Evolutionary conservation across 2,329 filamentous ascomycete genomes (phyloP), one percentile per base, ranked within the genome.

Genomic region (Colletotrichum liriopes): DNA sequence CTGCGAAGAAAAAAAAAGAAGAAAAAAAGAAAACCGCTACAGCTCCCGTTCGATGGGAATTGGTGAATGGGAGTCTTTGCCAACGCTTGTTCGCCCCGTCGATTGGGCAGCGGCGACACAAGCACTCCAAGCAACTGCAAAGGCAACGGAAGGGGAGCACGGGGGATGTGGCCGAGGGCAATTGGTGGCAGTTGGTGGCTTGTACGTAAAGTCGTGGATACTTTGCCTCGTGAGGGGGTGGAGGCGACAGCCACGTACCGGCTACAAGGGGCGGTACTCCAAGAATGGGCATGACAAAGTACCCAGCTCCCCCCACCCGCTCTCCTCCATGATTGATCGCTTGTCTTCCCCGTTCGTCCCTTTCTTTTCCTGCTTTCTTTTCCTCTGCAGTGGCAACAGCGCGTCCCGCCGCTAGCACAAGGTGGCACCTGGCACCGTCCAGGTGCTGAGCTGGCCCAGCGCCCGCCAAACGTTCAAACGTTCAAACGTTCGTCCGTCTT

Each of bases 181-280:
- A 69, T 72, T 72, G 65, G 68, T 51, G 51, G 54, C 49, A 37
- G 68, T 16, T n/a, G 45, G 58, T 54, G 52, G 69, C 65, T 64
- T n/a, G 65, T 43, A 55, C 37, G 37, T 45, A 52, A 69, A 49
- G 69, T 72, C 65, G 14, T 63, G 58, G 51, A 29, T 72, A 72
- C 69, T 59, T 68, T 45, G 26, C 43, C 26, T 11, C n/a, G 20
- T 20, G 51, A 58, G 35, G 51, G 20, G 51, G 8, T 11, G 16
- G 32, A 5, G 52, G 51, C 58, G 52, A 49, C 1, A 0, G 43
- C 37, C 52, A 69, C 37, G 69, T 72, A 69, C 54, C 32, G 0
- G 39, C 14, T 54, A 72, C 65, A 59, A 65, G 45, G 16, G 29
- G 29, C 29, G 29, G 37, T 60, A 5, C 11, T 6, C 9, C 1